Base-by-base conservation (phyloP, 495 filamentous ascomycete genomes). In the Hypoxylon fragiforme region DNA sequence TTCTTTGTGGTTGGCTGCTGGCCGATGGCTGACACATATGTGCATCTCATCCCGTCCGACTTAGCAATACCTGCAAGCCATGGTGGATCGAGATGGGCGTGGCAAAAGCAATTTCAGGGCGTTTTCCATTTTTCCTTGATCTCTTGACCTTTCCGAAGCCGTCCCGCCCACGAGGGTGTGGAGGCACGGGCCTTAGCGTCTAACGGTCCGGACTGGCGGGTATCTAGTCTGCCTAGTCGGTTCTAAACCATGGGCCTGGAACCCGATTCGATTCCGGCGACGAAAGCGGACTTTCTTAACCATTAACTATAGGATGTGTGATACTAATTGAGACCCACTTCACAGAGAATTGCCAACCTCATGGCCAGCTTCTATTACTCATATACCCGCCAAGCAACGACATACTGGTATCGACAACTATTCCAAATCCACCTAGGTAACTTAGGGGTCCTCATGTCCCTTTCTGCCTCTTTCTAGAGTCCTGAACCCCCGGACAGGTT, bases 131-230 rank as follows among this genome's bases (percentile, higher is more conserved):
- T 42, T 30, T 36, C 54, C 30, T 35, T 20, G 24, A 28, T 39
- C 16, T 40, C 18, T 36, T 31, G 22, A 15, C 26, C n/a, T 14
- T 16, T 16, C 18, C 14, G 20, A 47, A 2, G 21, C 22, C 34
- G 20, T 39, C 38, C 47, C 42, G 46, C 44, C 22, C 43, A 13
- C 44, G 46, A 56, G 47, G 47, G 52, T 49, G 47, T 50, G 52
- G 41, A 44, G 46, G 16, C 24, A 41, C 48, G 43, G 41, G 15
- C 34, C 21, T 30, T 51, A 54, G 42, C 32, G 45, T 26, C 38
- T 22, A 39, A 44, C 58, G 57, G 52, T 47, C 58, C 58, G 48
- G 47, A 52, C 38, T 56, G 22, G 38, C 52, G 58, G 47, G 42
- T 40, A 16, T 18, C 7, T n/a, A n/a, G n/a, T n/a, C n/a, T n/a